phyloP scores from a whole-genome alignment of 441 rosid genomes.

The Erodium texanum region DNA sequence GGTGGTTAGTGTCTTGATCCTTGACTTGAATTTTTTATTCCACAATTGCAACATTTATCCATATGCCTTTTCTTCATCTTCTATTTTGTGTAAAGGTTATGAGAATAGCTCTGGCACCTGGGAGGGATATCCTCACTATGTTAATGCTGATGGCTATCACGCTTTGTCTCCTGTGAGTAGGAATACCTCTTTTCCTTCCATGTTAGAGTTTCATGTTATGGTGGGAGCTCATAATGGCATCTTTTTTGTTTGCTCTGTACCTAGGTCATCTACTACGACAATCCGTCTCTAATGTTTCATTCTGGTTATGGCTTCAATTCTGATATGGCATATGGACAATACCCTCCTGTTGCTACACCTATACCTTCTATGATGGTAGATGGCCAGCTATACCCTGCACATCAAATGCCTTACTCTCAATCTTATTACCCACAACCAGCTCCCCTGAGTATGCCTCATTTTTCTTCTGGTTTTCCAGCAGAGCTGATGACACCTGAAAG shows the following conservation, averaged over 20 bases:
- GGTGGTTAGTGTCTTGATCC: slow-evolving; percentile 25
- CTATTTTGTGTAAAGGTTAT: slow-evolving; percentile 29
- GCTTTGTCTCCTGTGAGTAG: slow-evolving; percentile 43
- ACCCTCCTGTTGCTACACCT: slow-evolving; percentile 41
- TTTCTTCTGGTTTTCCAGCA: slow-evolving; percentile 38
- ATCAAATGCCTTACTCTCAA: slow-evolving; percentile 44
- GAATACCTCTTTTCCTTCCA: neutral
- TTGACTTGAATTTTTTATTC: neutral
- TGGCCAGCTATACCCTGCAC: slow-evolving; percentile 43
- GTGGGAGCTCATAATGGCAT: neutral
- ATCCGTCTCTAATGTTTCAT: slow-evolving; percentile 41
- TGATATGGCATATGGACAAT: slow-evolving; percentile 48
- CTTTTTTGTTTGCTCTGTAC: slow-evolving; percentile 1
- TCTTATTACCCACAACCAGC: slow-evolving; percentile 38
- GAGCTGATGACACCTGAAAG: slow-evolving; percentile 38
- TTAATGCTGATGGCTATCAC: slow-evolving; percentile 45
- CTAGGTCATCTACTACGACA: slow-evolving; percentile 60
- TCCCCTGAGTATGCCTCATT: slow-evolving; percentile 27
- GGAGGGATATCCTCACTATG: slow-evolving; percentile 49
- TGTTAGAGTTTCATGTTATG: neutral
- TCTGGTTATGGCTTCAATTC: slow-evolving; percentile 52
- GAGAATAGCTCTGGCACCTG: slow-evolving; percentile 31
- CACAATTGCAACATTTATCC: neutral
- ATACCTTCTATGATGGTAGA: slow-evolving; percentile 51
- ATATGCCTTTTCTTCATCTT: neutral